phyloP scores from a whole-genome alignment of 352 stramenopile genomes.

The Globisporangium acanthophoron region DNA sequence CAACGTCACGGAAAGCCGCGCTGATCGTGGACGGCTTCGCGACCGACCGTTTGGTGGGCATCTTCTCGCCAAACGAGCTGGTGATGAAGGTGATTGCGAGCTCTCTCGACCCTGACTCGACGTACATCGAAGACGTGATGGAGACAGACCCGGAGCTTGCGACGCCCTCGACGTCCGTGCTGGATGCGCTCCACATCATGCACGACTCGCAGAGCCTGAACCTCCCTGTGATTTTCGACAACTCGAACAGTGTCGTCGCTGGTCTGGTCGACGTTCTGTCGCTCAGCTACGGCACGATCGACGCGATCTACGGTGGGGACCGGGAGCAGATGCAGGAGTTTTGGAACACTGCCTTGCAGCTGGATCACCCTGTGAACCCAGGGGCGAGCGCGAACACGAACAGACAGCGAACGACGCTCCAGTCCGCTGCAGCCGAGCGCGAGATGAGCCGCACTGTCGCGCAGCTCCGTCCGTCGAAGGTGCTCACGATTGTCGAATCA shows the following conservation, averaged over 20 bases:
- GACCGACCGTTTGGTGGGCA: slow-evolving; percentile 86
- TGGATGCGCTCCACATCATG: slow-evolving; percentile 87
- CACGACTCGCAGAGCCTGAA: slow-evolving; percentile 82
- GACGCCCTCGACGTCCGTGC: slow-evolving; percentile 56
- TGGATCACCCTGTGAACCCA: slow-evolving; percentile 60
- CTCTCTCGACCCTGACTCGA: slow-evolving; percentile 85
- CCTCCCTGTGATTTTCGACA: slow-evolving; percentile 67
- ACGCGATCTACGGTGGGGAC: slow-evolving; percentile 83
- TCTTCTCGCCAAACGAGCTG: slow-evolving; percentile 97
- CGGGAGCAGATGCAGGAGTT: slow-evolving; percentile 89
- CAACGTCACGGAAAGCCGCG: slow-evolving; percentile 85
- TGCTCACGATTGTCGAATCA: slow-evolving; percentile 83
- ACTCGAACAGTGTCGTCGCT: slow-evolving; percentile 51
- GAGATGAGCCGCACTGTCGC: slow-evolving; percentile 77
- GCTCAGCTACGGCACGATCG: slow-evolving; percentile 85
- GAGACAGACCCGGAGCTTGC: slow-evolving; percentile 80
- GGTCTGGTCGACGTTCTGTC: slow-evolving; percentile 83
- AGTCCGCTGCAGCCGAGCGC: slow-evolving; percentile 47
- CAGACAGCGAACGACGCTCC: slow-evolving; percentile 55
- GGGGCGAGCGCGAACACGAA: slow-evolving; percentile 21
- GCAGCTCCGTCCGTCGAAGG: slow-evolving; percentile 78
- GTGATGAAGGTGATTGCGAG: slow-evolving; percentile 94
- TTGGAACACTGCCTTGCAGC: slow-evolving; percentile 80
- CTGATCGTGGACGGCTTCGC: slow-evolving; percentile 91
- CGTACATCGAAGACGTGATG: slow-evolving; percentile 90